Conservation (phyloP, 2,329 filamentous ascomycete genomes). For the Xylaria sp. region DNA sequence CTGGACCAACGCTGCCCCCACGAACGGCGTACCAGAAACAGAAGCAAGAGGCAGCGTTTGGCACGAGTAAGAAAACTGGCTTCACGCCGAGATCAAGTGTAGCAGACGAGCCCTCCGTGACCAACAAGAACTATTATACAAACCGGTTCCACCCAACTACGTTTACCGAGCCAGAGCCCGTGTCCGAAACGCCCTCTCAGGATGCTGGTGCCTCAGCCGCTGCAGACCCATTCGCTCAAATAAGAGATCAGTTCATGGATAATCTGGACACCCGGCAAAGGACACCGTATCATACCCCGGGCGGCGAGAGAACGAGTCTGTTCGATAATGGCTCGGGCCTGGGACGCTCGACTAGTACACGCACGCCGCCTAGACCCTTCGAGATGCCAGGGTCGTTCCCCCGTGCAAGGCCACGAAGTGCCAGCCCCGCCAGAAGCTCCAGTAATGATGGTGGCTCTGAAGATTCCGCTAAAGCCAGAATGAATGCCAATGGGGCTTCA, state of each 20-base stretch:
- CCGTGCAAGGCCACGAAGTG: conserved; percentile 35
- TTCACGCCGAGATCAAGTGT: conserved; percentile 55
- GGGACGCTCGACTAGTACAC: conserved; percentile 54
- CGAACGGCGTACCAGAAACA: conserved; percentile 59
- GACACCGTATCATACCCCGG: conserved; percentile 60
- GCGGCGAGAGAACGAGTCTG: conserved; percentile 64
- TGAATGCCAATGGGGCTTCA: conserved; percentile 17
- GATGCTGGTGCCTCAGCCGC: conserved; percentile 33
- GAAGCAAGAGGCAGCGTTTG: conserved; percentile 62
- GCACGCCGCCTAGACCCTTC: conserved; percentile 42
- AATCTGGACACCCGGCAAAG: conserved; percentile 59
- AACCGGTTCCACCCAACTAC: conserved; percentile 40
- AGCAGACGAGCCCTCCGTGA: conserved; percentile 60
- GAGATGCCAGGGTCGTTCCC: conserved; percentile 38
- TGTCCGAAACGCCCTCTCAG: conserved; percentile 26
- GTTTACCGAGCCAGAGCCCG: conserved; percentile 38
- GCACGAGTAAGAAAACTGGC: conserved; percentile 52
- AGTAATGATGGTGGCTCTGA: conserved; percentile 40
- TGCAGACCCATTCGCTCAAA: conserved; percentile 56
- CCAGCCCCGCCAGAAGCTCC: conserved; percentile 38
- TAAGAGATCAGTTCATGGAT: conserved; percentile 53
- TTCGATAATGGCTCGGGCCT: conserved; percentile 54
- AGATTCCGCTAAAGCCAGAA: conserved; percentile 30
- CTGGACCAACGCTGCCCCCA: conserved; percentile 47
- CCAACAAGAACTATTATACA: conserved; percentile 57